These are phyloP conservation scores for Trichoderma guizhouense DNA, from an alignment of 2,329 filamentous ascomycete genomes.

Conservation along the genomic window DNA sequence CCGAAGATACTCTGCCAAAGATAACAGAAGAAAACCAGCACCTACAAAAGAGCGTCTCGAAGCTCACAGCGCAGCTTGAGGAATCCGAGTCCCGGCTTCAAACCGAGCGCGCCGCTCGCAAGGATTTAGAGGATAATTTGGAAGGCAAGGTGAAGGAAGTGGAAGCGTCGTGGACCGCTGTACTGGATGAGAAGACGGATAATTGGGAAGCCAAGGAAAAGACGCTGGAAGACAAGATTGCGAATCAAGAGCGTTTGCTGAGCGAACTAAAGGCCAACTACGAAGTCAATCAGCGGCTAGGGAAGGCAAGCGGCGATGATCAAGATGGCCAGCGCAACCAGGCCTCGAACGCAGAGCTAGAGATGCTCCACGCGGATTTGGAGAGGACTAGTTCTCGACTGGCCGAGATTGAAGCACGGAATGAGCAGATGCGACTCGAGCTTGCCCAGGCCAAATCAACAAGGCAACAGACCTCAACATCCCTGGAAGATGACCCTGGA, in stretches of 20 bases:
- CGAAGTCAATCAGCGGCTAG: conserved; percentile 89
- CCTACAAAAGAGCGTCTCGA: conserved; percentile 73
- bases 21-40: conserved; percentile 85
- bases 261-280: conserved; percentile 97
- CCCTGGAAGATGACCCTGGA: conserved; percentile 82
- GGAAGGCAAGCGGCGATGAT: conserved; percentile 60
- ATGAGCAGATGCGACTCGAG: conserved; percentile 88
- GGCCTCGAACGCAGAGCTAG: conserved; percentile 83
- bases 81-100: conserved; percentile 78
- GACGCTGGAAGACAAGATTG: conserved; percentile 85
- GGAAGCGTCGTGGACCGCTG: conserved; percentile 83
- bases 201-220: conserved; percentile 97
- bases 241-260: conserved; percentile 86
- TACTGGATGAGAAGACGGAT: conserved; percentile 87
- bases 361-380: conserved; percentile 87
- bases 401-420: conserved; percentile 87
- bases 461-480: conserved; percentile 56
- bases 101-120: conserved; percentile 68
- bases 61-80: conserved; percentile 76
- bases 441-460: conserved; percentile 80
- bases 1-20: conserved; percentile 88
- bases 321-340: conserved; percentile 57
- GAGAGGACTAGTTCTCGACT: conserved; percentile 84
- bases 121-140: conserved; percentile 71
- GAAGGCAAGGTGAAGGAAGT: conserved; percentile 84